Evolutionary conservation across 495 filamentous ascomycete species (phyloP).

Genomic region (Acidomyces sp.): DNA sequence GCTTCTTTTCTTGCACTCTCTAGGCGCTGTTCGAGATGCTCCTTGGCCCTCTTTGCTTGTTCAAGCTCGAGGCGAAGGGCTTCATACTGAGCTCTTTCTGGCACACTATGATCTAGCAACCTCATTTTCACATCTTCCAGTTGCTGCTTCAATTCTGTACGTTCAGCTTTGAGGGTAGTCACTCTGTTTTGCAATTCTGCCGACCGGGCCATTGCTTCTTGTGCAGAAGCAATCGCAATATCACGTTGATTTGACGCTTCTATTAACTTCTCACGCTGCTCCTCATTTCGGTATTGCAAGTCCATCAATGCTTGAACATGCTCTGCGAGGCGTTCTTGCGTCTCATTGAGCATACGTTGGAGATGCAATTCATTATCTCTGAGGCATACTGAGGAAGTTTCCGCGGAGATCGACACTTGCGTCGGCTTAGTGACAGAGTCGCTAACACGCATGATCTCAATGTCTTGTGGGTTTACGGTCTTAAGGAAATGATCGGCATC

Average conservation of each 20-base stretch:
- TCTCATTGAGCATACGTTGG: conserved; percentile 4
- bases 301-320: conserved; percentile 13
- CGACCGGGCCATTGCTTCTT: conserved; percentile 4
- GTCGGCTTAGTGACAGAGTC: conserved; percentile 17
- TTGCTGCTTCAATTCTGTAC: conserved; percentile 9
- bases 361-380: conserved; percentile 10
- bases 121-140: conserved; percentile 11
- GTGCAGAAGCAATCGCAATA: conserved; percentile 3
- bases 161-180: conserved; percentile 7
- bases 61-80: conserved; percentile 1
- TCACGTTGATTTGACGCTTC: conserved; percentile 7
- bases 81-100: conserved; percentile 18
- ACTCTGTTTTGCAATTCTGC: conserved; percentile 3
- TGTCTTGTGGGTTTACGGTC: conserved; percentile 13
- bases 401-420: background rate
- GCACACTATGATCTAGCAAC: conserved; percentile 12
- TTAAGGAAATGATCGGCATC: background rate
- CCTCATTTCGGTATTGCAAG: conserved; percentile 18
- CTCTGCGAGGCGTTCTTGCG: conserved; percentile 8
- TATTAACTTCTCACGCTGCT: conserved; percentile 12
- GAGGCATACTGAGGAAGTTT: background rate
- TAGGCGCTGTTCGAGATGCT: conserved; percentile 3
- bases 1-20: conserved; percentile 4
- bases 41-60: conserved; percentile 1
- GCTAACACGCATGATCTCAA: conserved; percentile 20